phyloP scores from a whole-genome alignment of 1,139 yeast genomes.

The Blastobotrys arbuscula region DNA sequence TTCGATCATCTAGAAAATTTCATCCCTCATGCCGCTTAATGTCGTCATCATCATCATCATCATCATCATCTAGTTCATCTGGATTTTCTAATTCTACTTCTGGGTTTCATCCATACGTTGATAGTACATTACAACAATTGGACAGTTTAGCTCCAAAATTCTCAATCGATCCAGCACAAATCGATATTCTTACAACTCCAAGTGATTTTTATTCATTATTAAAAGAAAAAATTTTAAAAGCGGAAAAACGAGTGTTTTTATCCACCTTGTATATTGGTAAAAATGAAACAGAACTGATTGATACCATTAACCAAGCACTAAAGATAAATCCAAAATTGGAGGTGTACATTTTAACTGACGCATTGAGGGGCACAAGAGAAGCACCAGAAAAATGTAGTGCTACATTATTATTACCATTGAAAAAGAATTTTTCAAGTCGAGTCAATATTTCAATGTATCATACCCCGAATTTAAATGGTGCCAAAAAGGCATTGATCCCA shows the following conservation, averaged over 20 bases:
- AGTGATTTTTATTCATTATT: conserved; percentile 60
- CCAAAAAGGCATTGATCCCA: conserved; percentile 63
- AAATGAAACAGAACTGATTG: conserved; percentile 60
- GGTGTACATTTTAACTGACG: conserved; percentile 77
- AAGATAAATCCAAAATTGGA: conserved; percentile 51
- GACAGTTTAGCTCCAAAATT: conserved; percentile 70
- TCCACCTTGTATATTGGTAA: conserved; percentile 87
- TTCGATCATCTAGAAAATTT: background rate
- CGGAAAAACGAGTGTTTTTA: conserved; percentile 58
- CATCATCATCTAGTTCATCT: background rate
- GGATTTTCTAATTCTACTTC: background rate
- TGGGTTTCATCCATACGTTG: conserved; percentile 22
- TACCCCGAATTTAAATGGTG: conserved; percentile 78
- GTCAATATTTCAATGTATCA: conserved; percentile 82
- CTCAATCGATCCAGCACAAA: conserved; percentile 51
- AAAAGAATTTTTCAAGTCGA: conserved; percentile 59
- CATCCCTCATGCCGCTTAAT: background rate
- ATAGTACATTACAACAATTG: conserved; percentile 39
- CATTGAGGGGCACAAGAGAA: conserved; percentile 89
- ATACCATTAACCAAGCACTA: conserved; percentile 43
- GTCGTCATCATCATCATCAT: background rate
- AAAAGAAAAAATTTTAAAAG: conserved; percentile 39
- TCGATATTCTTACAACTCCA: conserved; percentile 64
- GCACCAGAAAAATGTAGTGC: conserved; percentile 79
- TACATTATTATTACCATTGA: conserved; percentile 60